These are phyloP conservation scores for Mycocentrospora acerina DNA, from an alignment of 2,329 filamentous ascomycete genomes.

Conservation along the genomic window DNA sequence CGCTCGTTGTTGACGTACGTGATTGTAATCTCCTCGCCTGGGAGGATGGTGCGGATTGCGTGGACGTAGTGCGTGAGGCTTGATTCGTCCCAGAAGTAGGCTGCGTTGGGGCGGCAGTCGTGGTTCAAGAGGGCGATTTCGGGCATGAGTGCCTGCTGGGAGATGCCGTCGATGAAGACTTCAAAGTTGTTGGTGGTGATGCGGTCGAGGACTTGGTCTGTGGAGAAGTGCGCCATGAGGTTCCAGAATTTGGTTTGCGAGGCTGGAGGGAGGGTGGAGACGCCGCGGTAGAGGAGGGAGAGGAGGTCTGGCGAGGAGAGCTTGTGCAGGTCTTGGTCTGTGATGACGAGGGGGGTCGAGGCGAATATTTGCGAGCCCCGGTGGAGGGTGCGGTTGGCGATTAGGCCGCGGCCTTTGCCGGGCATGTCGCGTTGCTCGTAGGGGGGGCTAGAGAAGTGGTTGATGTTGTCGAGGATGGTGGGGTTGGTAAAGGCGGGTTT, in stretches of 20 bases:
- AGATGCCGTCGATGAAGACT: conserved; percentile 21
- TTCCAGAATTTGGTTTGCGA: conserved; percentile 29
- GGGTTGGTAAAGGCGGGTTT: conserved; percentile 33
- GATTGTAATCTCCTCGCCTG: conserved; percentile 47
- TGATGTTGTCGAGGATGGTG: conserved; percentile 15
- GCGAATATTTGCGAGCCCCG: conserved; percentile 38
- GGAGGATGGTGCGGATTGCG: conserved; percentile 40
- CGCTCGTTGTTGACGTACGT: conserved; percentile 46
- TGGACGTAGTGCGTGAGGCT: conserved; percentile 45
- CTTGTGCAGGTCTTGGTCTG: conserved; percentile 26
- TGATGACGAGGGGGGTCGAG: conserved; percentile 34
- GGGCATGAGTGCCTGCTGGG: conserved; percentile 32
- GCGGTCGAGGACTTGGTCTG: conserved; percentile 34
- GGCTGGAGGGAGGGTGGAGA: conserved; percentile 23
- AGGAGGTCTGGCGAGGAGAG: conserved; percentile 27
- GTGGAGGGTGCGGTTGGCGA: conserved; percentile 38
- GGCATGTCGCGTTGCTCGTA: conserved; percentile 34
- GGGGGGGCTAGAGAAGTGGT: conserved; percentile 29
- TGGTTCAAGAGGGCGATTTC: conserved; percentile 42
- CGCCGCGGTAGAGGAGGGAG: conserved; percentile 27
- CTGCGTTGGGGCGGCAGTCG: conserved; percentile 43
- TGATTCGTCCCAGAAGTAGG: conserved; percentile 43
- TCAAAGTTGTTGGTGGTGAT: conserved; percentile 42
- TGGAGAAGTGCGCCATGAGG: conserved; percentile 33
- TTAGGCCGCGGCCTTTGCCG: conserved; percentile 34